These are phyloP conservation scores for Aspergillus tamarii DNA, from an alignment of 2,329 filamentous ascomycete species.

Conservation along the genomic window DNA sequence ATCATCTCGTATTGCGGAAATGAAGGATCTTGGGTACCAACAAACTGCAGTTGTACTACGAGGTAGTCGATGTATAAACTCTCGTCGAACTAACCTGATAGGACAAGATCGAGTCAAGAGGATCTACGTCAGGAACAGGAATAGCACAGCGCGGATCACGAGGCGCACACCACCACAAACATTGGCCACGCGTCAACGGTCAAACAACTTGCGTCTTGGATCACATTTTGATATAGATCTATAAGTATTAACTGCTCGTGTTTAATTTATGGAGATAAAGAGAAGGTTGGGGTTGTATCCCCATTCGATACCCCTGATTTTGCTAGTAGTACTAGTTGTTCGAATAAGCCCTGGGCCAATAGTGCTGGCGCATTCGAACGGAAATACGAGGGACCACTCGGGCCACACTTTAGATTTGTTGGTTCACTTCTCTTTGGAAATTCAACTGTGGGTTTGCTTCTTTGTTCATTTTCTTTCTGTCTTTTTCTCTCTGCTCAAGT, in stretches of 20 bases:
- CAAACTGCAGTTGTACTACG: neutral
- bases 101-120: neutral
- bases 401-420: neutral
- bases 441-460: neutral
- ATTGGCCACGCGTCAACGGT: neutral
- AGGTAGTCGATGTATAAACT: conserved; percentile 23
- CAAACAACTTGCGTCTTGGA: neutral
- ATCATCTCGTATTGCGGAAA: conserved; percentile 2
- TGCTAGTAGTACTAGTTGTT: neutral
- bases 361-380: neutral
- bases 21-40: conserved; percentile 2
- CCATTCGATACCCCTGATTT: neutral
- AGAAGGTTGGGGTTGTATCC: neutral
- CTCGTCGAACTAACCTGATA: neutral
- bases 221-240: neutral
- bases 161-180: neutral
- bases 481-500: neutral
- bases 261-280: neutral
- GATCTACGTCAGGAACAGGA: neutral
- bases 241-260: neutral
- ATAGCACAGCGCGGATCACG: neutral
- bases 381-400: conserved; percentile 9
- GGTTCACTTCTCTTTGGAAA: neutral
- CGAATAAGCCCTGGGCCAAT: neutral
- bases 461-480: neutral